Evolutionary conservation across 148 eudicot genomes (phyloP).

Genomic region (Silene conica): DNA sequence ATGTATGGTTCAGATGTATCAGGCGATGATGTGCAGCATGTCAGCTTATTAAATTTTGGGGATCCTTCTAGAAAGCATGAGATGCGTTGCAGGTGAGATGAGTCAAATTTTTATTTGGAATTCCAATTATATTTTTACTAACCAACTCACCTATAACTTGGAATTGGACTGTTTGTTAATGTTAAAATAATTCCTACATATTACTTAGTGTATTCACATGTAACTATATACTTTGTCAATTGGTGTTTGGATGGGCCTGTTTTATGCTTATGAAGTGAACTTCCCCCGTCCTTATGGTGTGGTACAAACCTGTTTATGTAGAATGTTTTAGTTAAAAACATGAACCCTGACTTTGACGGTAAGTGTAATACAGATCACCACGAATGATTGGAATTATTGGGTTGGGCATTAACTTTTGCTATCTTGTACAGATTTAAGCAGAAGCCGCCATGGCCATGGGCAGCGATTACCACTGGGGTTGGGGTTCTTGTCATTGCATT

Average conservation of each 20-base stretch:
- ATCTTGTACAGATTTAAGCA: constrained; percentile 67
- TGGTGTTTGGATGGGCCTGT: not conserved
- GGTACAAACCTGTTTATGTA: not conserved
- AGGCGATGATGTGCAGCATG: constrained; percentile 51
- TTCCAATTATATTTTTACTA: not conserved
- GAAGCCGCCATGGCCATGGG: constrained; percentile 81
- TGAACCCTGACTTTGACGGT: not conserved
- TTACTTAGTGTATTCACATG: not conserved
- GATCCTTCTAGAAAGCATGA: constrained; percentile 90
- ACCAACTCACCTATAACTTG: not conserved
- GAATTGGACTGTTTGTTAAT: not conserved
- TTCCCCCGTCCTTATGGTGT: not conserved
- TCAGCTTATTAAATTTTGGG: constrained; percentile 78
- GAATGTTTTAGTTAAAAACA: not conserved
- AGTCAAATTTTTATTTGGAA: not conserved
- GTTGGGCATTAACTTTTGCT: not conserved
- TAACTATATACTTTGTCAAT: not conserved
- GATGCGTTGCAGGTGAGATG: constrained; percentile 83
- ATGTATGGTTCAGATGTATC: constrained; percentile 77
- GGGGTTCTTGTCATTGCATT: constrained; percentile 68
- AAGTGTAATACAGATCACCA: not conserved
- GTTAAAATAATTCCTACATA: not conserved
- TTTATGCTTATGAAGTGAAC: not conserved
- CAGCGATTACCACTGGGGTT: constrained; percentile 46
- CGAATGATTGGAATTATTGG: not conserved